Evolutionary conservation across 2,329 filamentous ascomycete genomes (phyloP).

Genomic region (Neofusicoccum sp.): DNA sequence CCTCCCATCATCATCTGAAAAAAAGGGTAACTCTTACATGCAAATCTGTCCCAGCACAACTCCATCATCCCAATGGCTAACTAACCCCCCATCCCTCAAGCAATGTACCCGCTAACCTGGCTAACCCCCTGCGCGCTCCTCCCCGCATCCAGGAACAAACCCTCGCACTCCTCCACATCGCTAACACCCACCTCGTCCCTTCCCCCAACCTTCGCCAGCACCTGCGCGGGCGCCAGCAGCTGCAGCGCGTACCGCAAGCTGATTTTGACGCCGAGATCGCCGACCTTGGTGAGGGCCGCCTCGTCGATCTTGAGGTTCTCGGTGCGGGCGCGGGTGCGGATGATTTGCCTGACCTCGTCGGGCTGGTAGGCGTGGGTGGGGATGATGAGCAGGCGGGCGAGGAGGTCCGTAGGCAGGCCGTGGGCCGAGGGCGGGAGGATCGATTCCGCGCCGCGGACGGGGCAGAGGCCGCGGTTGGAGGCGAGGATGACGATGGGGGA

Average conservation of each 20-base stretch:
- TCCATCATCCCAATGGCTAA: neutral
- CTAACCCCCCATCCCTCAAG: slow-evolving; percentile 25
- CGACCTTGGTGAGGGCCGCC: slow-evolving; percentile 82
- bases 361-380: slow-evolving; percentile 88
- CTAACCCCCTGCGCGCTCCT: slow-evolving; percentile 47
- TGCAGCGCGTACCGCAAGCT: slow-evolving; percentile 93
- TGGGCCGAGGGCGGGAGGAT: slow-evolving; percentile 71
- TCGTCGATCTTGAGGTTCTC: slow-evolving; percentile 81
- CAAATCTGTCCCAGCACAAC: slow-evolving; percentile 5
- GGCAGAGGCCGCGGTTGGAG: slow-evolving; percentile 92
- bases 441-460: slow-evolving; percentile 77
- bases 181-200: slow-evolving; percentile 53
- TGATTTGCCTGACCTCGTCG: slow-evolving; percentile 90
- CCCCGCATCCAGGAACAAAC: slow-evolving; percentile 51
- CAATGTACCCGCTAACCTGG: slow-evolving; percentile 37
- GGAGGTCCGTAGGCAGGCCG: slow-evolving; percentile 90
- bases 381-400: slow-evolving; percentile 92
- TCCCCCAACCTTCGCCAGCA: slow-evolving; percentile 75
- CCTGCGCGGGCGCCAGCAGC: slow-evolving; percentile 84
- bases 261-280: slow-evolving; percentile 83
- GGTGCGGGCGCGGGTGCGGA: slow-evolving; percentile 79
- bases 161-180: slow-evolving; percentile 58
- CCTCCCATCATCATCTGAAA: neutral
- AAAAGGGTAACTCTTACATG: slow-evolving; percentile 16
- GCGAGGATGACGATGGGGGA: slow-evolving; percentile 97